A percentile compares a stretch with the other conserved stretches of the same genome.
Conservation (phyloP, 2,329 filamentous ascomycete species). For the Sarocladium strictum region DNA sequence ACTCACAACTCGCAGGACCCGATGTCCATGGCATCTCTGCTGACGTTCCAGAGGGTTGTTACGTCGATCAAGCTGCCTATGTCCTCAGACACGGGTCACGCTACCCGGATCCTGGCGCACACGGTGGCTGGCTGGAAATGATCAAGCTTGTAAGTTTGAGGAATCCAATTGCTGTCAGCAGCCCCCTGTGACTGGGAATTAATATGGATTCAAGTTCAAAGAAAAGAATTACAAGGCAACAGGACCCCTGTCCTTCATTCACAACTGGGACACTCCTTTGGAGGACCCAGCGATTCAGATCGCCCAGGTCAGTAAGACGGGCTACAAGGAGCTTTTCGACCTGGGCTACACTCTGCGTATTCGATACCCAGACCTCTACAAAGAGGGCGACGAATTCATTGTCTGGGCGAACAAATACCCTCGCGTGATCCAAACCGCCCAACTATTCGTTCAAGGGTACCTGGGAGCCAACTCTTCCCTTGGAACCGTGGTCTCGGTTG, state of each 20-base stretch:
- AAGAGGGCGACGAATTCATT: conserved; percentile 43
- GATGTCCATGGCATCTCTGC: conserved; percentile 50
- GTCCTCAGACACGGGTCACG: conserved; percentile 56
- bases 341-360: conserved; percentile 42
- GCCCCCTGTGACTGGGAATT: no score
- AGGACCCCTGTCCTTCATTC: conserved; percentile 50
- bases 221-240: conserved; percentile 45
- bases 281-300: conserved; percentile 50
- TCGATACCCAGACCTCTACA: conserved; percentile 44
- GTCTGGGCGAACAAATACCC: conserved; percentile 64
- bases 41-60: conserved; percentile 48
- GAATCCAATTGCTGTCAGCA: no score
- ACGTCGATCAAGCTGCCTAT: conserved; percentile 55
- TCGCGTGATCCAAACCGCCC: conserved; percentile 55
- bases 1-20: conserved; percentile 32
- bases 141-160: conserved; percentile 29
- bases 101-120: conserved; percentile 56
- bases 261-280: conserved; percentile 52
- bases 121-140: conserved; percentile 48
- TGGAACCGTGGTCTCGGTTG: conserved; percentile 53
- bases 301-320: conserved; percentile 52
- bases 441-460: conserved; percentile 56
- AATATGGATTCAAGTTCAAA: conserved; percentile 43
- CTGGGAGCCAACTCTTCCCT: conserved; percentile 49
- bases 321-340: conserved; percentile 55